Evolutionary conservation across 805 yeast species (phyloP), one percentile per base, ranked within the genome.

Genomic region (Candida hungchunana): DNA sequence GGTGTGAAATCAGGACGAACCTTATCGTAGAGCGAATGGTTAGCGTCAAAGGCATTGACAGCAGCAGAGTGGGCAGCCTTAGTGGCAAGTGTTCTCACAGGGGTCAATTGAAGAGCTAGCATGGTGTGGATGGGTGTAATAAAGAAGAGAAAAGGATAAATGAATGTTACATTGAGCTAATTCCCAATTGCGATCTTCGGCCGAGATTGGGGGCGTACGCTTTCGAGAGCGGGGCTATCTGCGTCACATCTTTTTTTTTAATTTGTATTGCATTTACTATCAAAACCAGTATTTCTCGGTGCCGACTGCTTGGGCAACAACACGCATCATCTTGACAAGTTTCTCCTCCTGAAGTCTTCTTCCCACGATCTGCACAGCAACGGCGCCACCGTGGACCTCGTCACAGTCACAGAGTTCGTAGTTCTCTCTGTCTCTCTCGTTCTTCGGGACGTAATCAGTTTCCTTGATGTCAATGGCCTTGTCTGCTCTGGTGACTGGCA

Each of bases 301-400:
- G 2, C 55, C 59, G n/a, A 50, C 44, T 25, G 54, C 50, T 18
- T 45, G 35, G 4, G 60, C 39, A 14, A 70, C 55, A 4, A 62
- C 50, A 39, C 62, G 57, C 71, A 74, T 66, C 49, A 73, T 66
- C 34, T 60, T 63, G 27, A 77, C 50, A 5, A 67, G 73, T 51
- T 77, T 77, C 44, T 81, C 88, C 46, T 81, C 89, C 47, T 77
- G 71, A 14, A 68, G 62, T 35, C 75, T 66, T 39, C 66, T 65
- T n/a, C 82, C 77, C 4, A 79, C 75, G 20, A 82, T 59, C 55
- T 81, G 87, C n/a, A 82, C 59, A 14, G 78, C 74, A 11, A 76
- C 78, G 0, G 86, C 79, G 37, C 79, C 74, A 5, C 79, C 81
- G 44, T 75, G 67, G 53, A 69, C 63, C 42, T 69, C 69, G 34